Base-by-base conservation (phyloP, 192 early-diverging fungal species). In the Umbelopsis vinacea region DNA sequence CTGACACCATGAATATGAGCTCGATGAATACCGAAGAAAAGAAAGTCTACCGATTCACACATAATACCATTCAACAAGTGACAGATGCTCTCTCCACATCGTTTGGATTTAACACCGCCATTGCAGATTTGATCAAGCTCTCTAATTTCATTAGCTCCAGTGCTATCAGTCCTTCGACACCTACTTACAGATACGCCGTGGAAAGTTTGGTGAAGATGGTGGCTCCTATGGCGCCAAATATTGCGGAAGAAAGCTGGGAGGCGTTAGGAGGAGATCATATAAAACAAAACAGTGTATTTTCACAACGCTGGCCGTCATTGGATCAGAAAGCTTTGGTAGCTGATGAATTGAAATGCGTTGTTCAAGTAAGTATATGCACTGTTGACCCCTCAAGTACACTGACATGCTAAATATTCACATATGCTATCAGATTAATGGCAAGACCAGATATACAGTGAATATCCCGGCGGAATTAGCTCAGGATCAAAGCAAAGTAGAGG, bases 61-160 rank as follows among this genome's bases (percentile, higher is more conserved):
- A 92, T 72, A 53, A 53, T 35, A 87, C 87, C 1, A 80, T 88
- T 15, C 78, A 84, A 60, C 88, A 91, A 75, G 88, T 93, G 68
- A 82, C 74, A 0, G 52, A 78, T 5, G 74, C 80, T 6, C 43
- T 86, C 48, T 57, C 72, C 4, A 48, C 33, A 15, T 52, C 74
- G 0, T 81, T 60, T 46, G 40, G 69, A 9, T 93, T 98, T 78
- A 93, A 96, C 78, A 93, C 94, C 0, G 93, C 90, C 24, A 93
- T 96, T 63, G 85, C 96, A 0, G 82, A 88, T 68, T 82, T 98
- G 38, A 96, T 96, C 75, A 95, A 96, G 76, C 78, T 96, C 23
- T 89, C 90, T 11, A 81, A 81, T 38, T 67, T 54, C 45, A 60
- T 81, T 15, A 60, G 55, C 6, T 37, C 47, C 15, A 71, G 63